Conservation (phyloP, 2,329 filamentous ascomycete genomes). For the Ceratocystis destructans region DNA sequence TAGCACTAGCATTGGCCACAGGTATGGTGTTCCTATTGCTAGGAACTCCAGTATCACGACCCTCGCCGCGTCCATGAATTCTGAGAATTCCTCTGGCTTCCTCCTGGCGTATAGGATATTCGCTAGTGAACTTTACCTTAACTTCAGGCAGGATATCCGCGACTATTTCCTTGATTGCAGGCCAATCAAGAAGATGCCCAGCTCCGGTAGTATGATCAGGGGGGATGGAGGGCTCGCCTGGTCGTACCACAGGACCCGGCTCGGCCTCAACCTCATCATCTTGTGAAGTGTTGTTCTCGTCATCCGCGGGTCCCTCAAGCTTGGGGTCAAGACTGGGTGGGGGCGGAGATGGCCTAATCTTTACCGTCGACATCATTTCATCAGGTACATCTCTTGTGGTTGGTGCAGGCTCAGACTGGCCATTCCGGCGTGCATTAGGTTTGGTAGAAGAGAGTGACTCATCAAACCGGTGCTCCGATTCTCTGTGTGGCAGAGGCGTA, state of each 20-base stretch:
- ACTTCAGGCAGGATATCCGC: slow-evolving; percentile 34
- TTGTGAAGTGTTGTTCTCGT: slow-evolving; percentile 20
- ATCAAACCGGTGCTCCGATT: not conserved
- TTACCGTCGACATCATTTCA: slow-evolving; percentile 8
- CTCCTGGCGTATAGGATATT: slow-evolving; percentile 67
- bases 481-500: not conserved
- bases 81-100: slow-evolving; percentile 59
- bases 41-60: slow-evolving; percentile 23
- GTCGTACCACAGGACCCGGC: slow-evolving; percentile 38
- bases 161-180: slow-evolving; percentile 52
- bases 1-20: not conserved
- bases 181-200: slow-evolving; percentile 63
- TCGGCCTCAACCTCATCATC: slow-evolving; percentile 40
- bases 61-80: slow-evolving; percentile 68
- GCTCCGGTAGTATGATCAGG: slow-evolving; percentile 84
- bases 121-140: slow-evolving; percentile 43
- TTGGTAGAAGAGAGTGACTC: not conserved
- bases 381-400: not conserved
- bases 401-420: not conserved
- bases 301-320: not conserved
- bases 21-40: not conserved
- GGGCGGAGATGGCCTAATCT: not conserved
- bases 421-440: not conserved
- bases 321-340: not conserved
- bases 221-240: slow-evolving; percentile 57